Conservation (phyloP, 225 moss, liverwort and hornwort species). For the Marchantia polymorpha region DNA sequence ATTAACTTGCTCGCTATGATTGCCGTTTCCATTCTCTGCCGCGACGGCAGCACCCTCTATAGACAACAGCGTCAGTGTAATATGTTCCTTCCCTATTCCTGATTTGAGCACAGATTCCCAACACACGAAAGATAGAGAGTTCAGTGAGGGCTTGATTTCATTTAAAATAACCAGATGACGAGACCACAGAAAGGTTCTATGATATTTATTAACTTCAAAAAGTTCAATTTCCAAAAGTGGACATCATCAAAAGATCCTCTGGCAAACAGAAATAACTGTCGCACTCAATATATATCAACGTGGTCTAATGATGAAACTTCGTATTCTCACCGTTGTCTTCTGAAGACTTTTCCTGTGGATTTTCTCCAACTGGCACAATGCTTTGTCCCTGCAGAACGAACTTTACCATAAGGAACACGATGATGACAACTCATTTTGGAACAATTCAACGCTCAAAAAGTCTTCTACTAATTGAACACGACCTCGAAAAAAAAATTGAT, state of each 20-base stretch:
- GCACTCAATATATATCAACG: no score
- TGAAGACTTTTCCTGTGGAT: no score
- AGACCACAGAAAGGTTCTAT: neutral
- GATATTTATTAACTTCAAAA: no score
- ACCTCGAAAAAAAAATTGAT: neutral
- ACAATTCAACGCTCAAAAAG: neutral
- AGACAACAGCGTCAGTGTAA: neutral
- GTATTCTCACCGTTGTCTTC: conserved; percentile 7
- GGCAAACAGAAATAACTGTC: no score
- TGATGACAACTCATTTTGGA: neutral
- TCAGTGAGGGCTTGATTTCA: neutral
- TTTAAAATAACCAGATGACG: no score
- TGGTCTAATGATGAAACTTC: neutral
- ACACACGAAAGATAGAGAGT: neutral
- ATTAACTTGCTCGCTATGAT: conserved; percentile 38
- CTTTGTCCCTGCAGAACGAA: neutral
- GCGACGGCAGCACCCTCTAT: conserved; percentile 4
- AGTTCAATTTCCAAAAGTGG: neutral
- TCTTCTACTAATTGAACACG: neutral
- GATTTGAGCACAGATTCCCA: neutral
- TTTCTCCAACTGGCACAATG: neutral
- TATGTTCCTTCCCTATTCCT: conserved; percentile 1
- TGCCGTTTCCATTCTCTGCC: conserved; percentile 25
- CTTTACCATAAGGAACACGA: neutral
- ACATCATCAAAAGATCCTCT: no score